Percentiles rank a stretch among this genome's conserved stretches.
These are phyloP conservation scores for Trichosporon sp. DNA, from an alignment of 1,284 basidiomycete species.

Conservation along the genomic window DNA sequence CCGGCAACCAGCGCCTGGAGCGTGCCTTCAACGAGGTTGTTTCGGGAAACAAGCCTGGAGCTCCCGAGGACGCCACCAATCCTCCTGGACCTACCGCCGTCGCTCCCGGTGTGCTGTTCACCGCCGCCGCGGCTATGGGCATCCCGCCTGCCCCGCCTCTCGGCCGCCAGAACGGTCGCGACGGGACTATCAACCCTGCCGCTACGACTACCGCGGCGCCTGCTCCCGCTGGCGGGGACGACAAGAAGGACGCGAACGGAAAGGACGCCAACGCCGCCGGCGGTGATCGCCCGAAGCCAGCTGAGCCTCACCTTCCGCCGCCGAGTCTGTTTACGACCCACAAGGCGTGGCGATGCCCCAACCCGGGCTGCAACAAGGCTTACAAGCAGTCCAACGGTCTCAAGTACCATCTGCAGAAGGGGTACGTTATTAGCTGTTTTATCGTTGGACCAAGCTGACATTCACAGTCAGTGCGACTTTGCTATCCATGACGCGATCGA, in stretches of 20 bases:
- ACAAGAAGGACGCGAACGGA: slow-evolving; percentile 20
- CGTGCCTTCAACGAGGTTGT: slow-evolving; percentile 54
- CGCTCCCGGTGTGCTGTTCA: slow-evolving; percentile 52
- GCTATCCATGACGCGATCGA: slow-evolving; percentile 70
- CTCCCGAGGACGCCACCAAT: slow-evolving; percentile 37
- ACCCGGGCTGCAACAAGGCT: slow-evolving; percentile 95
- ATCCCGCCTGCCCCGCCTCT: slow-evolving; percentile 46
- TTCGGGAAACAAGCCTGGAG: slow-evolving; percentile 51
- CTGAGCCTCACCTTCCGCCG: slow-evolving; percentile 45
- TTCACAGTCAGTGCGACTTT: slow-evolving; percentile 77
- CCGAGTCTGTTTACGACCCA: slow-evolving; percentile 59
- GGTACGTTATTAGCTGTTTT: slow-evolving; percentile 58
- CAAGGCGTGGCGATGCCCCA: slow-evolving; percentile 96
- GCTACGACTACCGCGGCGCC: slow-evolving; percentile 19
- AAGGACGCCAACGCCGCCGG: slow-evolving; percentile 25
- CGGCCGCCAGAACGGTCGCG: slow-evolving; percentile 31
- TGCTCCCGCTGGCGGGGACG: slow-evolving; percentile 17
- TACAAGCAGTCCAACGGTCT: slow-evolving; percentile 97
- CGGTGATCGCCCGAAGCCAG: slow-evolving; percentile 28
- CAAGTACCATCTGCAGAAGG: slow-evolving; percentile 88
- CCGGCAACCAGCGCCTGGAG: slow-evolving; percentile 46
- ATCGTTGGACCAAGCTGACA: slow-evolving; percentile 1
- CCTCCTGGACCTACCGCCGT: slow-evolving; percentile 44
- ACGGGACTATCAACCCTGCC: slow-evolving; percentile 15
- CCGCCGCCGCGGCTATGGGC: slow-evolving; percentile 44